phyloP scores from a whole-genome alignment of 768 basidiomycete species.

The Leccinellum albellum region DNA sequence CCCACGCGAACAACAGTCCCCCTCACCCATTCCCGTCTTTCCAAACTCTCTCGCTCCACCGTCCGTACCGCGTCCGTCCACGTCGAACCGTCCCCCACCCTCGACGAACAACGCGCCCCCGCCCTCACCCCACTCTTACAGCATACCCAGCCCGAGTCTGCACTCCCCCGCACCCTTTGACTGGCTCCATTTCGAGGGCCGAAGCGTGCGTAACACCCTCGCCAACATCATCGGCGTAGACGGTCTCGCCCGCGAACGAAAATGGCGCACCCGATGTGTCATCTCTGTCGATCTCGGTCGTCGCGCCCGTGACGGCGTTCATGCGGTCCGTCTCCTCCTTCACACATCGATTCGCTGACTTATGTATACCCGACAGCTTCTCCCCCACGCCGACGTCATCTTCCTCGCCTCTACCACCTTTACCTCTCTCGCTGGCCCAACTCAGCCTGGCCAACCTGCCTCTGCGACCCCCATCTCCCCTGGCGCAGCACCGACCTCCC shows the following conservation, averaged over 20 bases:
- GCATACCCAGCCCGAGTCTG: slow-evolving; percentile 37
- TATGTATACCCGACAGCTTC: slow-evolving; percentile 44
- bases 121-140: slow-evolving; percentile 2
- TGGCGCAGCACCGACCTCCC: slow-evolving; percentile 56
- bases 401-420: slow-evolving; percentile 48
- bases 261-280: slow-evolving; percentile 79
- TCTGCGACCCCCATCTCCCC: slow-evolving; percentile 33
- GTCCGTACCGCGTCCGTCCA: slow-evolving; percentile 32
- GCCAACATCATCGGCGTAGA: slow-evolving; percentile 77
- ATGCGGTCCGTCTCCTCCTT: slow-evolving; percentile 55
- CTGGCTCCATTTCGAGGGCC: slow-evolving; percentile 84
- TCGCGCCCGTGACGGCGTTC: slow-evolving; percentile 69
- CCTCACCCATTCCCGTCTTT: slow-evolving; percentile 30
- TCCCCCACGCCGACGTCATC: slow-evolving; percentile 79
- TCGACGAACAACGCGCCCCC: slow-evolving; percentile 20
- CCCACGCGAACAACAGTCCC: slow-evolving; percentile 16
- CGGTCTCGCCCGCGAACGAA: slow-evolving; percentile 76
- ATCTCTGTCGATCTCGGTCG: slow-evolving; percentile 79
- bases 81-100: slow-evolving; percentile 32
- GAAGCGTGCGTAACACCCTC: slow-evolving; percentile 75
- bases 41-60: slow-evolving; percentile 21
- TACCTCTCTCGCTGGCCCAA: slow-evolving; percentile 3
- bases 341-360: neutral
- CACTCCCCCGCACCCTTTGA: slow-evolving; percentile 77
- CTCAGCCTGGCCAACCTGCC: neutral